phyloP scores from a whole-genome alignment of 805 yeast genomes.

The Suhomyces pyralidae region DNA sequence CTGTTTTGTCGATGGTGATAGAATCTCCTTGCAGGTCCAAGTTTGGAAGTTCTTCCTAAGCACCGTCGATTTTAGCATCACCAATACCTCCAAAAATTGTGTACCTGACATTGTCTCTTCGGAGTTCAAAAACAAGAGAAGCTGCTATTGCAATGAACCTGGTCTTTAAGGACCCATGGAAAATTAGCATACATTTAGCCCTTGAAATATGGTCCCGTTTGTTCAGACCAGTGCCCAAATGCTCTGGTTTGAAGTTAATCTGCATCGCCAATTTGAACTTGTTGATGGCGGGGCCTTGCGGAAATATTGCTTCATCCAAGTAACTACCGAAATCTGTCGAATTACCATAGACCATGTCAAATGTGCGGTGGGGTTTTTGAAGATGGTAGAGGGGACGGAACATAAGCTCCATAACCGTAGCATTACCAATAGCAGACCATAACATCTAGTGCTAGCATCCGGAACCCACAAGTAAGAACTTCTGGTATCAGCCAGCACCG shows the following conservation, averaged over 20 bases:
- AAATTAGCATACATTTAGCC: slow-evolving; percentile 6
- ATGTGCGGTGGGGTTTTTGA: neutral
- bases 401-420: neutral
- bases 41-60: neutral
- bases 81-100: slow-evolving; percentile 22
- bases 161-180: slow-evolving; percentile 8
- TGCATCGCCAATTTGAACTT: no score
- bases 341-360: no score
- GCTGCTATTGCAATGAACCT: slow-evolving; percentile 7
- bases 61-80: slow-evolving; percentile 10
- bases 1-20: neutral
- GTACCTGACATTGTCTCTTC: slow-evolving; percentile 6
- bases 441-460: neutral
- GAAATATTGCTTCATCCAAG: no score
- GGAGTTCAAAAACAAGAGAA: slow-evolving; percentile 14
- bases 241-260: neutral
- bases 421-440: slow-evolving; percentile 15
- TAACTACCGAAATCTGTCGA: no score
- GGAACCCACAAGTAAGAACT: slow-evolving; percentile 12
- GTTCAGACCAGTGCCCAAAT: slow-evolving; percentile 3
- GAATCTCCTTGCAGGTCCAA: neutral
- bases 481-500: slow-evolving; percentile 5
- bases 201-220: neutral
- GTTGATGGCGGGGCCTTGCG: no score
- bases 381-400: neutral